Base-by-base conservation (phyloP, 805 yeast species). In the Hanseniaspora guilliermondii region DNA sequence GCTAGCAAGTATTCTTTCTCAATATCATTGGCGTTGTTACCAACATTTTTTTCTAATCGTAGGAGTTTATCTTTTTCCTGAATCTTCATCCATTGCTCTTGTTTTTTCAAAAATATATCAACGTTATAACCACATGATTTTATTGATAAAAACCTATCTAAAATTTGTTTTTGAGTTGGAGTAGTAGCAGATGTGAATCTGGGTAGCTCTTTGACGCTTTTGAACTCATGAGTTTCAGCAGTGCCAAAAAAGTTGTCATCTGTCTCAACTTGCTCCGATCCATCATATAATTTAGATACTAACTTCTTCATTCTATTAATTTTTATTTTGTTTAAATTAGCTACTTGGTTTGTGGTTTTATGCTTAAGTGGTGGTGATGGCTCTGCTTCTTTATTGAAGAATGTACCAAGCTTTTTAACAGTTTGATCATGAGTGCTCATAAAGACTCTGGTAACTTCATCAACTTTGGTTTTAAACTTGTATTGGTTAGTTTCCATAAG, bases 311-410 rank as follows among this genome's bases (percentile, higher is more conserved):
- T 19, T 17, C 32, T 44, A 12, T 44, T 44, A 9, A 30, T 44
- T 12, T 27, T 22, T 27, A 44, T 44, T 30, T 44, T 32, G 14
- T 9, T 8, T 11, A 14, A 17, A 12, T 44, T 14, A 8, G 12
- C 6, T 5, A 21, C 35, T 25, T 42, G 12, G 8, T 24, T 17
- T 5, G 5, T 19, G 5, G 25, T n/a, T 27, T 44, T n/a, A 16
- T 8, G 47, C 9, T 6, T 32, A 5, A 4, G 27, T 12, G 32
- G 32, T 6, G 46, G 21, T 4, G 19, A 14, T 8, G 19, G 19
- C 27, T 52, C 55, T 37, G 37, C 30, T 16, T 27, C 12, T 30
- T 52, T 52, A 7, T 52, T 47, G 38, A 44, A 52, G 19, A 50
- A 50, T 8, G 36, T 50, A 5, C 19, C 27, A 12, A 30, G 14